These are phyloP conservation scores for Flaveria robusta DNA, from an alignment of 129 eudicot species.

Conservation along the genomic window DNA sequence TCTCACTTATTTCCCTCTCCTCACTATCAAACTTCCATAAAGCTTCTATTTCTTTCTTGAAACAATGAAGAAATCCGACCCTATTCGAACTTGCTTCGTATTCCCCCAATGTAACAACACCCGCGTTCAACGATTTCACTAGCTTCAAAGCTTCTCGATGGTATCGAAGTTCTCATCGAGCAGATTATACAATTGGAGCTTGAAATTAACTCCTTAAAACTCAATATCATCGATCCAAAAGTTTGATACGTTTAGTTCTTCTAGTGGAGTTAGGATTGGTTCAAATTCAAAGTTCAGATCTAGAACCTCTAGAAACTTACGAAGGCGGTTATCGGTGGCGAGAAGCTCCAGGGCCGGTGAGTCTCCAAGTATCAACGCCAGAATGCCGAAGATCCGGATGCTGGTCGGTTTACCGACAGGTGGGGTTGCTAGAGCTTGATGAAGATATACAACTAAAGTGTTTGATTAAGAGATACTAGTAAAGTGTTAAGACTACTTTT, in stretches of 20 bases:
- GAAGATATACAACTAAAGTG: no score
- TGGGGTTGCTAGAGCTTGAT: conserved; percentile 88
- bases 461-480: no score
- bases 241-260: conserved; percentile 48
- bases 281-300: conserved; percentile 82
- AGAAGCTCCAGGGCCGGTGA: conserved; percentile 55
- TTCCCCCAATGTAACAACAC: conserved; percentile 80
- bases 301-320: conserved; percentile 72
- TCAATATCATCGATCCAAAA: conserved; percentile 73
- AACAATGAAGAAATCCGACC: conserved; percentile 56
- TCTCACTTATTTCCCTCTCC: no score
- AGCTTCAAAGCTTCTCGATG: conserved; percentile 60
- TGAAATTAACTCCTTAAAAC: conserved; percentile 74
- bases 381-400: conserved; percentile 83
- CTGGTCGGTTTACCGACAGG: conserved; percentile 74
- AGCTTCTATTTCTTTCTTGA: no score
- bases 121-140: conserved; percentile 75
- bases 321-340: conserved; percentile 84
- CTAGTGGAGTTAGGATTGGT: conserved; percentile 56
- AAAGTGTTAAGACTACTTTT: no score
- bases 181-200: conserved; percentile 77
- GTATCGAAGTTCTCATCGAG: conserved; percentile 48
- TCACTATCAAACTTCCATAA: no score
- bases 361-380: conserved; percentile 63
- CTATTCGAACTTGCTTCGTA: conserved; percentile 74